phyloP scores from a whole-genome alignment of 495 filamentous ascomycete genomes.

The Penicillium herquei region DNA sequence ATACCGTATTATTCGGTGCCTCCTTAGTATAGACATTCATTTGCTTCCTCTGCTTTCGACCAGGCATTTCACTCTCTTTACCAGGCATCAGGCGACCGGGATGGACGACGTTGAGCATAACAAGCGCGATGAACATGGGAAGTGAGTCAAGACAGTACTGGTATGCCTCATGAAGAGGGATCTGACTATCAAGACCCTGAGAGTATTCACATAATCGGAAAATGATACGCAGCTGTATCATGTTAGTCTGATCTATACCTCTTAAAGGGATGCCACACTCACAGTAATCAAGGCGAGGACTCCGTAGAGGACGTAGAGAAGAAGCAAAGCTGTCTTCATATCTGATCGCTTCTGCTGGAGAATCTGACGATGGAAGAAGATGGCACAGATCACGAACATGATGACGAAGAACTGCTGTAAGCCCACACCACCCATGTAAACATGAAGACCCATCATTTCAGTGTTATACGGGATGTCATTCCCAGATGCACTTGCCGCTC shows the following conservation, averaged over 20 bases:
- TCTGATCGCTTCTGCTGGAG: constrained; percentile 3
- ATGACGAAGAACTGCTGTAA: constrained; percentile 51
- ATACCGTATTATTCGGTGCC: too few species aligned
- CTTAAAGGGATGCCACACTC: constrained; percentile 6
- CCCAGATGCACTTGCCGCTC: constrained; percentile 9
- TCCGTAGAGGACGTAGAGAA: constrained; percentile 43
- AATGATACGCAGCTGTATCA: constrained; percentile 45
- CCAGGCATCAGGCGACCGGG: constrained; percentile 51
- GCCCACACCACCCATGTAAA: constrained; percentile 55
- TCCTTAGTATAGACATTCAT: not conserved
- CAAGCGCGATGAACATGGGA: constrained; percentile 53
- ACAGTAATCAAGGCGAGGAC: constrained; percentile 43
- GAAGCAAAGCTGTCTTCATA: constrained; percentile 16
- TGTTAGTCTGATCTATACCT: not conserved
- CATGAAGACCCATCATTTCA: constrained; percentile 38
- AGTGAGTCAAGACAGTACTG: constrained; percentile 54
- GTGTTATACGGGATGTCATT: constrained; percentile 9
- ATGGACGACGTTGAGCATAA: constrained; percentile 49
- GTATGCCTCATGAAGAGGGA: constrained; percentile 49
- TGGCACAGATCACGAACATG: constrained; percentile 40
- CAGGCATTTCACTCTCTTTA: constrained; percentile 33
- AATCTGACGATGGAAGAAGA: constrained; percentile 38
- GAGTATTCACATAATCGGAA: constrained; percentile 59
- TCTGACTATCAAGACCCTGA: constrained; percentile 24
- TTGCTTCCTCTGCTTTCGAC: constrained; percentile 10